Base-by-base conservation (phyloP, 192 early-diverging fungal genomes). In the Kappamyces sp. region DNA sequence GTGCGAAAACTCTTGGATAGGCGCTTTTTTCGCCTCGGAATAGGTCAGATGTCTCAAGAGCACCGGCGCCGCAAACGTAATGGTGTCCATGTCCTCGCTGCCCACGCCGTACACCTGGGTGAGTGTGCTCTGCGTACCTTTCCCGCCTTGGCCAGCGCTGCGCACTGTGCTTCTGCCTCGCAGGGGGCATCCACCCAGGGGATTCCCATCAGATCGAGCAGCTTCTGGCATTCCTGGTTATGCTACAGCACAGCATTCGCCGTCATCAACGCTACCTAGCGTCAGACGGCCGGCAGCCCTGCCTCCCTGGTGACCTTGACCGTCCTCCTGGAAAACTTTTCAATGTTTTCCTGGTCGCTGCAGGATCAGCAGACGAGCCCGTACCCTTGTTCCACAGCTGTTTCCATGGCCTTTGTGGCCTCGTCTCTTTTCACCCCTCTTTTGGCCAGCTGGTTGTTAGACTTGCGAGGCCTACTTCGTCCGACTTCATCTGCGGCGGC, bases 121-220 rank as follows among this genome's bases (percentile, higher is more conserved):
- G 22, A 22, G 22, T 22, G 22, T 22, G 22, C 47, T 22, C 12
- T 42, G 0, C 29, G 46, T 54, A 81, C 82, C 57, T 92, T 93
- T 45, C 91, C 91, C 0, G 85, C 76, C 53, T 77, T 80, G n/a
- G 88, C 89, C 30, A 99, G 67, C 12, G 85, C 90, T 2, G 96
- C 96, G 66, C 96, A 99, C 64, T 99, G 92, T 0, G 96, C 93
- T 63, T 99, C 96, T 3, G 96, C 96, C 72, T 99, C 96, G 65
- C 90, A 89, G 5, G 96, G 96, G 11, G 96, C 96, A 66, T 92
- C 82, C 4, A 86, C 68, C 59, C 79, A 84, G 1, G 96, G 96
- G 32, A 99, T 86, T 8, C 96, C 96, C 86, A 99, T 94, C 33
- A 94, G 70, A 61, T 78, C 83, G 9, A 99, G 73, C 30, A 99